phyloP scores from a whole-genome alignment of 2,329 filamentous ascomycete genomes.

The Sporothrix pallida region DNA sequence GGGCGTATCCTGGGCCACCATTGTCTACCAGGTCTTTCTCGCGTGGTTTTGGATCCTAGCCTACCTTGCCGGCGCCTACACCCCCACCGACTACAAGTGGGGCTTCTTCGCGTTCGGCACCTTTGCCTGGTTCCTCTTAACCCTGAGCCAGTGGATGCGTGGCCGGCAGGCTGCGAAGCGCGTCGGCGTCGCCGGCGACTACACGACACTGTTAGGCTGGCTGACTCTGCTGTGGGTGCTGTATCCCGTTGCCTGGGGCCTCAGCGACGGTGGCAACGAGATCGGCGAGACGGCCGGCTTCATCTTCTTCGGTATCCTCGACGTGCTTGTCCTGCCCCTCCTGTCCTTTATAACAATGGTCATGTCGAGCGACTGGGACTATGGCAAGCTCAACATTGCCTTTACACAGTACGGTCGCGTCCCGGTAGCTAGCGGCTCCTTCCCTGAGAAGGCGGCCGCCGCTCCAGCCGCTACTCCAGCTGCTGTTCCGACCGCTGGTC shows the following conservation, averaged over 20 bases:
- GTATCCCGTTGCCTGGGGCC: slow-evolving; percentile 60
- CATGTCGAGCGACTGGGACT: slow-evolving; percentile 58
- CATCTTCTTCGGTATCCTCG: slow-evolving; percentile 62
- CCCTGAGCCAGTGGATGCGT: slow-evolving; percentile 52
- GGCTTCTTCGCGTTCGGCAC: slow-evolving; percentile 62
- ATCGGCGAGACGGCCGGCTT: slow-evolving; percentile 54
- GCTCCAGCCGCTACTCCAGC: slow-evolving; percentile 40
- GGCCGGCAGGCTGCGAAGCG: slow-evolving; percentile 49
- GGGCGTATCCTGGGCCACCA: slow-evolving; percentile 61
- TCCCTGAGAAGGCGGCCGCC: slow-evolving; percentile 53
- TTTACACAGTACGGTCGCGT: slow-evolving; percentile 64
- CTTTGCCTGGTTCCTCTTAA: slow-evolving; percentile 53
- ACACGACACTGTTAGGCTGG: slow-evolving; percentile 54
- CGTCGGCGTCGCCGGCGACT: slow-evolving; percentile 52
- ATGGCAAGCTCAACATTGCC: slow-evolving; percentile 55
- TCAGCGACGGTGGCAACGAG: slow-evolving; percentile 59
- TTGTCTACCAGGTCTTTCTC: slow-evolving; percentile 56
- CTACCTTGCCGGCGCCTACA: slow-evolving; percentile 58
- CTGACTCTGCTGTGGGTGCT: slow-evolving; percentile 59
- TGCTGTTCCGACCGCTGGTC: slow-evolving; percentile 32
- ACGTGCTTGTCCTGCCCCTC: slow-evolving; percentile 55
- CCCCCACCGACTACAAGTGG: slow-evolving; percentile 60
- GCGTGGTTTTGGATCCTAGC: slow-evolving; percentile 59
- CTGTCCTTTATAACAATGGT: slow-evolving; percentile 51
- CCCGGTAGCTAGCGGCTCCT: slow-evolving; percentile 46